phyloP scores from a whole-genome alignment of 768 basidiomycete species.

The Boletus pseudopeckii region DNA sequence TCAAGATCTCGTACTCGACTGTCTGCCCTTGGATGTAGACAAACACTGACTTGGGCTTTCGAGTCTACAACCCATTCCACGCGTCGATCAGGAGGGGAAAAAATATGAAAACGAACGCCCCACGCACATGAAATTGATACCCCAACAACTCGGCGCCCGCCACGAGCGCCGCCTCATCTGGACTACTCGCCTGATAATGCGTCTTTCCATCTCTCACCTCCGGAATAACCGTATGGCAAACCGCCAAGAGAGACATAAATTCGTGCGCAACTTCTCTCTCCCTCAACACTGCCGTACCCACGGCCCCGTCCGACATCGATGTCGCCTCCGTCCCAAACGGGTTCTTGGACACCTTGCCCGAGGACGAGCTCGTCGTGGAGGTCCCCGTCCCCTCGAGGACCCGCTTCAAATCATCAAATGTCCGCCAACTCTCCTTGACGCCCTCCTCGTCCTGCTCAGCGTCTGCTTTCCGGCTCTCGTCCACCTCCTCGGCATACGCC shows the following conservation, averaged over 20 bases:
- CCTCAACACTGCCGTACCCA: conserved; percentile 1
- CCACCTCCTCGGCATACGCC: conserved; percentile 87
- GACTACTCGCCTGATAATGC: conserved; percentile 93
- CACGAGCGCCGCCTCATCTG: conserved; percentile 95
- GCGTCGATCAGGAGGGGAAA: background rate
- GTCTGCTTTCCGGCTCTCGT: conserved; percentile 75
- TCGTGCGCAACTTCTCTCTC: conserved; percentile 60
- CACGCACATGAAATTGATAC: conserved; percentile 87
- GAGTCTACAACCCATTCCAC: conserved; percentile 51
- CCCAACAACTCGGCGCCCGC: conserved; percentile 89
- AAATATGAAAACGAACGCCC: background rate
- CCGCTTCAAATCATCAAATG: conserved; percentile 70
- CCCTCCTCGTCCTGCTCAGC: conserved; percentile 38
- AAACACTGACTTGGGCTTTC: conserved; percentile 95
- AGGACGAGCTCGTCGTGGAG: background rate
- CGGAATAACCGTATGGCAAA: conserved; percentile 98
- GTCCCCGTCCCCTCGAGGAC: conserved; percentile 43
- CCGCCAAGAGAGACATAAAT: conserved; percentile 81
- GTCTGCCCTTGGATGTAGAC: conserved; percentile 70
- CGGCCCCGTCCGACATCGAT: background rate
- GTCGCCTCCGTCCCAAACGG: conserved; percentile 51
- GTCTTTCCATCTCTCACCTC: conserved; percentile 88
- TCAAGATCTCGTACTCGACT: conserved; percentile 86
- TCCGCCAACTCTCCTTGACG: conserved; percentile 59
- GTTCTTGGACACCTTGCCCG: conserved; percentile 34